phyloP scores from a whole-genome alignment of 2,329 filamentous ascomycete species.

The Lachnellula arida region DNA sequence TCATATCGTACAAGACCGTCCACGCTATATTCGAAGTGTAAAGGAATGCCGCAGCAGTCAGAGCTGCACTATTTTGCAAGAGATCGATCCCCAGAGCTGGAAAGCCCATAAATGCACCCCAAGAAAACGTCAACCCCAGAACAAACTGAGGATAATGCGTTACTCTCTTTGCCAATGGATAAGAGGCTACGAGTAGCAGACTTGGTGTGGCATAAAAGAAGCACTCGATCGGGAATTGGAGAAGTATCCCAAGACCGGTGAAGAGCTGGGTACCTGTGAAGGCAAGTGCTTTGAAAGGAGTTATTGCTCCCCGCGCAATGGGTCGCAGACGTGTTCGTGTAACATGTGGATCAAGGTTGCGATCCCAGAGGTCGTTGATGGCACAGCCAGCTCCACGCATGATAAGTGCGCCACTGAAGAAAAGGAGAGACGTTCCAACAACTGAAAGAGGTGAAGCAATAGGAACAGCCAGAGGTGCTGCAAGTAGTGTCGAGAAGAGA shows the following conservation, averaged over 20 bases:
- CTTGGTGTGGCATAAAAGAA: constrained; percentile 75
- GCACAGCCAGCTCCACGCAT: constrained; percentile 87
- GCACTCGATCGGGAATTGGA: constrained; percentile 71
- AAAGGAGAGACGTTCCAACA: constrained; percentile 61
- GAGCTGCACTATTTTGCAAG: constrained; percentile 56
- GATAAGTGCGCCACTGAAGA: constrained; percentile 71
- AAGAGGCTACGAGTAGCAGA: constrained; percentile 66
- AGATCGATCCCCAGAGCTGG: constrained; percentile 76
- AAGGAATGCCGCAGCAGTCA: constrained; percentile 62
- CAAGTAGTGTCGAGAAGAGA: constrained; percentile 77
- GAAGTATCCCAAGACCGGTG: constrained; percentile 65
- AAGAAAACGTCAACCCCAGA: constrained; percentile 79
- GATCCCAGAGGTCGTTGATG: constrained; percentile 89
- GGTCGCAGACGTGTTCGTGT: constrained; percentile 71
- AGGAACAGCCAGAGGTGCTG: constrained; percentile 63
- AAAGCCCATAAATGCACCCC: constrained; percentile 85
- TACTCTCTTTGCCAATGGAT: constrained; percentile 79
- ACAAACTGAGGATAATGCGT: constrained; percentile 86
- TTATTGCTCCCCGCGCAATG: constrained; percentile 73
- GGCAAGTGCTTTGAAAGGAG: constrained; percentile 63
- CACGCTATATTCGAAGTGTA: constrained; percentile 78
- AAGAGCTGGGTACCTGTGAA: constrained; percentile 74
- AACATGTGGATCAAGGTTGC: constrained; percentile 79
- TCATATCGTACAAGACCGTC: constrained; percentile 89
- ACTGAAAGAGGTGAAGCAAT: constrained; percentile 57